Conservation (phyloP, 2,329 filamentous ascomycete genomes). For the Diaporthe ilicicola region DNA sequence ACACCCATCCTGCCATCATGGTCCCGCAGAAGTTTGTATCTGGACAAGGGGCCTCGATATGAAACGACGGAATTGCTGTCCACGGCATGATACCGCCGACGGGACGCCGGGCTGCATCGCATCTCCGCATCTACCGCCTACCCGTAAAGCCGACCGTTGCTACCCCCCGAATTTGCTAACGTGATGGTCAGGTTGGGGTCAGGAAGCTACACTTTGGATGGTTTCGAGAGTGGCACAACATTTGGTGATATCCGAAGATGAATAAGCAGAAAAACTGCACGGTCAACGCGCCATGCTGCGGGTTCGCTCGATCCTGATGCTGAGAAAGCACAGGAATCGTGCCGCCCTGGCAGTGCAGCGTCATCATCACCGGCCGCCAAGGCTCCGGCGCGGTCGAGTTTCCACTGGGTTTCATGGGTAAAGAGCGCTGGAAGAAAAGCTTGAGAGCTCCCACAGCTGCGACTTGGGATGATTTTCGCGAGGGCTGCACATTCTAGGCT, state of each 20-base stretch:
- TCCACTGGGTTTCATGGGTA: constrained; percentile 25
- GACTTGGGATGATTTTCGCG: constrained; percentile 18
- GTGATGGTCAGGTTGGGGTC: not conserved
- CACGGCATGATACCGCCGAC: not conserved
- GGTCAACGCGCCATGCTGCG: not conserved
- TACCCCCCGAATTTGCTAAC: not conserved
- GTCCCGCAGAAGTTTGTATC: not conserved
- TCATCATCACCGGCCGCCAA: constrained; percentile 16
- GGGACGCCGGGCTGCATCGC: constrained; percentile 4
- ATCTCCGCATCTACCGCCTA: not conserved
- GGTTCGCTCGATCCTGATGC: not conserved
- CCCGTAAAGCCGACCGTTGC: not conserved
- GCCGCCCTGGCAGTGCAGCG: not conserved
- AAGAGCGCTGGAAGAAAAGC: constrained; percentile 14
- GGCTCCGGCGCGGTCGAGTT: constrained; percentile 14
- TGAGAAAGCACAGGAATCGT: not conserved
- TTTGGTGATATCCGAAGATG: not conserved
- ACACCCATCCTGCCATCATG: not conserved
- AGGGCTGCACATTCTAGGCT: constrained; percentile 12
- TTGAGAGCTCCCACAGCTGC: not conserved
- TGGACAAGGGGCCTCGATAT: not conserved
- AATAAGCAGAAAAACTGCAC: not conserved
- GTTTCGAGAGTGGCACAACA: not conserved
- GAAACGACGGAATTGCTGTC: constrained; percentile 8
- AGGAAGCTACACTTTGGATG: not conserved